Evolutionary conservation across 108 stramenopile species (phyloP), one percentile per base, ranked within the genome.

Genomic region (Skeletonema marinoi): DNA sequence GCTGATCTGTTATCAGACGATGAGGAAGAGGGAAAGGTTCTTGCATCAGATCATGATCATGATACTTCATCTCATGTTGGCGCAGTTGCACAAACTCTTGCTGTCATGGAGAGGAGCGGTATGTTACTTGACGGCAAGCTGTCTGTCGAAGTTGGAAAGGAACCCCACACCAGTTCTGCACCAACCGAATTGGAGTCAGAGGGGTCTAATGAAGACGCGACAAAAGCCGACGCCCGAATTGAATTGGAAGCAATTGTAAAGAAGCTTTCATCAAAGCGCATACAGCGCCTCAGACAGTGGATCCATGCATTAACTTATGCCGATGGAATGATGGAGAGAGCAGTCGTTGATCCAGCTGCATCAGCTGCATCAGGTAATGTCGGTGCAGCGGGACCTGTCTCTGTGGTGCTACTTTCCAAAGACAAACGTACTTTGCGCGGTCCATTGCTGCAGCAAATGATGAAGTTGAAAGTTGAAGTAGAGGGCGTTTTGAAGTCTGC

Each of bases 291-390:
- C n/a, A 75, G 62, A 30, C 64, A 46, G 66, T 81, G 81, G 81
- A 81, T 81, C 9, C 44, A 71, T 61, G 81, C 81, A 32, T 70
- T 81, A 17, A 75, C 74, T 33, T 70, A 75, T 48, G 74, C 74
- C 59, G 81, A 81, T 68, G 74, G 70, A 39, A 71, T 81, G 81
- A 50, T 66, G 75, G 74, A 71, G 58, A 54, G 81, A 39, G 33
- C 74, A 31, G 70, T 75, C 17, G 70, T 32, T n/a, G 81, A 81
- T 74, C 70, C 81, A 32, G 69, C 62, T 5, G 51, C 58, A 39
- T 33, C 13, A 44, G 44, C 44, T 11, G 16, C 44, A 16, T 41
- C 39, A 19, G 32, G 19, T 8, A 35, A 32, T 9, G 51, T 32
- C 8, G 65, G 65, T 21, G 2, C 14, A n/a, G 32, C 6, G 4